A percentile compares a stretch with the other conserved stretches of the same genome.
Evolutionary conservation across 495 filamentous ascomycete genomes (phyloP).

Genomic region (Podospora sp.): DNA sequence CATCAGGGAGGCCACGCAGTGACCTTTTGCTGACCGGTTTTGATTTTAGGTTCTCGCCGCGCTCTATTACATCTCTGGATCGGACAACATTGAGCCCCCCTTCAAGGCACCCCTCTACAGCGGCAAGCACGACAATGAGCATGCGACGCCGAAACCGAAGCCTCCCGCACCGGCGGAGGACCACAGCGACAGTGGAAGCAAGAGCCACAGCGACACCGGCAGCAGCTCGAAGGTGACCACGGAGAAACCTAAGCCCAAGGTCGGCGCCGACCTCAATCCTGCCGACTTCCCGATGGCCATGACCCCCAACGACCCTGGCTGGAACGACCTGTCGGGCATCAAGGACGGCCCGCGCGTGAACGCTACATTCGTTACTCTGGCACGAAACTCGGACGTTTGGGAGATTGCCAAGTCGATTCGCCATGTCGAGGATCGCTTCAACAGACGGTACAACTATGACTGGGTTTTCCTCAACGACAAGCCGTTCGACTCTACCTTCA

Average conservation of each 20-base stretch:
- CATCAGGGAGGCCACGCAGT: background rate
- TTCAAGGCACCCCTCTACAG: constrained; percentile 8
- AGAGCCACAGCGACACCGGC: constrained; percentile 22
- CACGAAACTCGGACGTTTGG: constrained; percentile 92
- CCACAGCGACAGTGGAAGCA: constrained; percentile 19
- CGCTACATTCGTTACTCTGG: constrained; percentile 94
- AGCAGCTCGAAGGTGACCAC: constrained; percentile 20
- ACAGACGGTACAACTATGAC: constrained; percentile 92
- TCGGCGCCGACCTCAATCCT: constrained; percentile 40
- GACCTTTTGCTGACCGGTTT: background rate
- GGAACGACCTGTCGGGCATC: constrained; percentile 54
- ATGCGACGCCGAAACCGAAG: constrained; percentile 10
- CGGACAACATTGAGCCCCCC: constrained; percentile 48
- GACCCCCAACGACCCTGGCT: constrained; percentile 48
- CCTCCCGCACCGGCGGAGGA: background rate
- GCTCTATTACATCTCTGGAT: constrained; percentile 79
- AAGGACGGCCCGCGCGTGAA: constrained; percentile 74
- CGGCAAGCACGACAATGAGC: constrained; percentile 7
- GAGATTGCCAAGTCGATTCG: constrained; percentile 94
- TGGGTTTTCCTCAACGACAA: constrained; percentile 99
- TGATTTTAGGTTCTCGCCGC: constrained; percentile 64
- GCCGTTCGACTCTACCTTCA: constrained; percentile 89
- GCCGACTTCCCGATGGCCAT: constrained; percentile 53
- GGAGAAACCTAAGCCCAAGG: constrained; percentile 24
- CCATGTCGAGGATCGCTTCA: constrained; percentile 96